These are phyloP conservation scores for sorghum (Sorghum bicolor) DNA, from an alignment of 176 grass and related monocot genomes.

Conservation along the genomic window DNA sequence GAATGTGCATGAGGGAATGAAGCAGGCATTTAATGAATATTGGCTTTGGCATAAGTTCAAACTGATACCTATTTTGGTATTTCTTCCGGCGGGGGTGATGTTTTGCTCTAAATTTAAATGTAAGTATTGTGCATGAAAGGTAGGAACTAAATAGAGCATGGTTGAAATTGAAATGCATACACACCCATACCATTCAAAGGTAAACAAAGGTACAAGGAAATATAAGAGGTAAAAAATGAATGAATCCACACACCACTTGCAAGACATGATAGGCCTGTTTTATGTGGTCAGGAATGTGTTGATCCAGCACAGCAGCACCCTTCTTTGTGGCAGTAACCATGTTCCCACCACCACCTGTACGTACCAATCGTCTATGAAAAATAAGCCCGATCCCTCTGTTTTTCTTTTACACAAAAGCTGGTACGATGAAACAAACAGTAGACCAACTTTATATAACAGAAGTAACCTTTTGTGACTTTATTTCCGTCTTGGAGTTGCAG, in stretches of 20 bases:
- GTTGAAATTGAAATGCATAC: not conserved
- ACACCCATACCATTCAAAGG: not conserved
- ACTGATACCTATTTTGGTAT: not conserved
- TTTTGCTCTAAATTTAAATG: not conserved
- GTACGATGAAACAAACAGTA: not conserved
- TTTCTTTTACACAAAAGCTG: too few relatives aligned
- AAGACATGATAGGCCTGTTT: conserved; percentile 79
- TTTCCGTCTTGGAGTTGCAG: not conserved
- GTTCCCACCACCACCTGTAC: conserved; percentile 46
- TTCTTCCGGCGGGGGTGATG: not conserved
- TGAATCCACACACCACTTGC: conserved; percentile 56
- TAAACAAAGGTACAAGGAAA: not conserved
- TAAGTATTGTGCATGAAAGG: not conserved
- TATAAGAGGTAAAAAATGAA: not conserved
- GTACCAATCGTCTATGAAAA: not conserved
- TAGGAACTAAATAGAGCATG: not conserved
- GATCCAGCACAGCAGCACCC: conserved; percentile 70
- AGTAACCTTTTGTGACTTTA: not conserved
- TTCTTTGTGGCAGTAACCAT: conserved; percentile 81
- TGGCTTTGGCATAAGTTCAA: not conserved
- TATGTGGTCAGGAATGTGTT: conserved; percentile 67
- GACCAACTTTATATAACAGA: not conserved
- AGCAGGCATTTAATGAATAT: not conserved
- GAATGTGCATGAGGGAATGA: not conserved
- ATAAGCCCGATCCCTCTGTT: too few relatives aligned